Evolutionary conservation across 306 rosid species (phyloP), one percentile per base, ranked within the genome.

Genomic region (Abrus precatorius): DNA sequence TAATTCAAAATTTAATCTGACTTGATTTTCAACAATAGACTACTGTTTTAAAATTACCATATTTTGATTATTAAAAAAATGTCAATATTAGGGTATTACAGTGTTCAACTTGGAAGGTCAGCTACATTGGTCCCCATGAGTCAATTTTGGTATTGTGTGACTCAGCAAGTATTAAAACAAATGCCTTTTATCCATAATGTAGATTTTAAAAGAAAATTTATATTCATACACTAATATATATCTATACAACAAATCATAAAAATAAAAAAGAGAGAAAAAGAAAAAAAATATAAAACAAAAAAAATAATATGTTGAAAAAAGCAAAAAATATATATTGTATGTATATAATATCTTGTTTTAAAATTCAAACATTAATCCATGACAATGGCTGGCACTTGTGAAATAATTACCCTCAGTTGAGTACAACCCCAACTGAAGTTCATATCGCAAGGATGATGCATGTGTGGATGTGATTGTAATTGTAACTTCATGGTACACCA

Each of bases 401-500:
- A 27, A 74, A 76, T 61, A 30, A 40, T 45, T 63, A 63, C 33
- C 41, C n/a, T 79, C 50, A 44, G 48, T 41, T 8, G 34, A 85
- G 66, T 77, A 72, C 76, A 73, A 14, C 55, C 52, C 28, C 0
- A 59, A 38, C 67, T 55, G 54, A 32, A 27, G 48, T 14, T 72
- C 67, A 77, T 62, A 54, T 47, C 12, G 44, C 20, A 14, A 45
- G 73, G 48, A 43, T 48, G 12, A 48, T 68, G 65, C 61, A 61
- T 76, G 40, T 56, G 83, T 43, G 67, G 43, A 63, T 73, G 70
- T 55, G 83, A 79, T 67, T 32, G 79, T 72, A 47, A 53, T 49
- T 62, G 72, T 71, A 59, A 63, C 87, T 85, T 69, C 60, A 52
- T 76, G 85, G 88, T 84, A 88, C 91, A 66, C 93, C 91, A 86